Conservation (phyloP, 495 filamentous ascomycete genomes). For the Penicillium cataractarum region DNA sequence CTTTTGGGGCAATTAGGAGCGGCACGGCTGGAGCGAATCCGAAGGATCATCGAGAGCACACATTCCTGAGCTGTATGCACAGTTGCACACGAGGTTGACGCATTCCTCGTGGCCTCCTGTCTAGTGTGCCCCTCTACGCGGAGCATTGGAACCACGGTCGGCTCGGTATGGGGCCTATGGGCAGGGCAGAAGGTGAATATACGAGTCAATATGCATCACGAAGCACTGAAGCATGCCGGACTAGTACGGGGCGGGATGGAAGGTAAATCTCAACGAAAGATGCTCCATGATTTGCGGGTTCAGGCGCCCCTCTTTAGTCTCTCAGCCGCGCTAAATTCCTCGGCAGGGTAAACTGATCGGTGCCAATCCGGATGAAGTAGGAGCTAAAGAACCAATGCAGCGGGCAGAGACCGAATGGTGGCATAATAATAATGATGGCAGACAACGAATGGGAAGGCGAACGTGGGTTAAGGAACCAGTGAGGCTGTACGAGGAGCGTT, state of each 20-base stretch:
- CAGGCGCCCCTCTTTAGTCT: constrained; percentile 8
- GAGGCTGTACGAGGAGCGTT: not conserved
- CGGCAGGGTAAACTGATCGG: constrained; percentile 11
- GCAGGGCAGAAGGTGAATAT: no score
- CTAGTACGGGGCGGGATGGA: constrained; percentile 6
- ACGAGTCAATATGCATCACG: no score
- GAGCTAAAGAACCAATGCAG: constrained; percentile 10
- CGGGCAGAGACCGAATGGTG: not conserved
- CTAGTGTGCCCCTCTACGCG: not conserved
- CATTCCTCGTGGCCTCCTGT: constrained; percentile 7
- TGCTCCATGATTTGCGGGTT: constrained; percentile 17
- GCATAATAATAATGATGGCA: not conserved
- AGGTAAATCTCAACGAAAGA: not conserved
- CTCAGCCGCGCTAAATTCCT: constrained; percentile 10
- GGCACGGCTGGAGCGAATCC: constrained; percentile 12
- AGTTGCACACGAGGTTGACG: constrained; percentile 9
- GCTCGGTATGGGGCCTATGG: not conserved
- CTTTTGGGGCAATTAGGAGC: constrained; percentile 2
- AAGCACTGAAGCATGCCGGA: not conserved
- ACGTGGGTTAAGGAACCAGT: not conserved
- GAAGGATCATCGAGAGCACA: constrained; percentile 1
- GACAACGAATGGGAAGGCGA: not conserved
- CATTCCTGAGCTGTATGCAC: not conserved
- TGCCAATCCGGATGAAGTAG: constrained; percentile 17
- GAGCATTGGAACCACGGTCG: not conserved